Evolutionary conservation across 257 asterid species (phyloP), one percentile per base, ranked within the genome.

Genomic region (Nicotiana undulata): DNA sequence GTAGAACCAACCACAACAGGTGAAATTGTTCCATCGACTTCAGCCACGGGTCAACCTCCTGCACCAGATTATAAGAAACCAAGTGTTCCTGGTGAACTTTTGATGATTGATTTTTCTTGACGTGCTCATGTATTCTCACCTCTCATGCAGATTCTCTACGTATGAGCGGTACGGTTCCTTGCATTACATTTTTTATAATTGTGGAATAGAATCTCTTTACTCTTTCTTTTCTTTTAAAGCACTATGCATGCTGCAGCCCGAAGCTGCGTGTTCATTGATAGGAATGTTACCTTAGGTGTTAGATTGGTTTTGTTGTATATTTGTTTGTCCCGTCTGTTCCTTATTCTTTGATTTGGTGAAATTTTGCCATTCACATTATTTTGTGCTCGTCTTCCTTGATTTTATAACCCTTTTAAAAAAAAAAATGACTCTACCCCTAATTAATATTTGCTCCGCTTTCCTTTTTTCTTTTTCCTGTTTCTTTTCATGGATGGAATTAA

Each of bases 71-170:
- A 82, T 67, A 88, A 89, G 86, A 87, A 67, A 51, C 63, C 88
- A 7, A 87, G 75, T 58, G 90, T 77, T 32, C 88, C 90, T 52
- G 80, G 85, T 28, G 98, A 90, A 59, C 92, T 85, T 65, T 79
- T 86, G 11, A 92, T 93, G 98, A 89, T 91, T 9, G 94, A 90
- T 84, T 94, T 92, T 87, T 86, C 96, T 65, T 94, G 83, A 91
- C 83, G 75, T 67, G 78, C 77, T n/a, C 53, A 37, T 28, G 26
- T 32, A 74, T 1, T 15, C 61, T 74, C 44, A 49, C 44, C 61
- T 49, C 16, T 8, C 79, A 22, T 74, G 61, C 60, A 49, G 61
- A 74, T 49, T 15, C 26, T 26, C 61, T 4, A 59, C 9, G 16
- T 74, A 24, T 20, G 40, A 74, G 79, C 26, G 40, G 61, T 74